Evolutionary conservation across 805 yeast species (phyloP).

Genomic region (Candida maltosa): DNA sequence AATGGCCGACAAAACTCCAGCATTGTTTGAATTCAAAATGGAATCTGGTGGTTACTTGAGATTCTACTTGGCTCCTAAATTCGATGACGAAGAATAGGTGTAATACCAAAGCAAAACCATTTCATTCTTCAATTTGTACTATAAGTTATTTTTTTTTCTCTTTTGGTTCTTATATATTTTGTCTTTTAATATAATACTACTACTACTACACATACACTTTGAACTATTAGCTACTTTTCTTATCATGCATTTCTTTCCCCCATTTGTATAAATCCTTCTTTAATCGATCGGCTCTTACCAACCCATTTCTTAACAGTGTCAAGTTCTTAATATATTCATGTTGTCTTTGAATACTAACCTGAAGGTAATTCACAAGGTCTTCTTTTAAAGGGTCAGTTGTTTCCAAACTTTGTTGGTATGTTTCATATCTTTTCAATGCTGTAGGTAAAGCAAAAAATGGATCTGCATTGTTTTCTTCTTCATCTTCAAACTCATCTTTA

Average conservation of each 20-base stretch:
- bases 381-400: constrained; percentile 45
- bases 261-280: constrained; percentile 70
- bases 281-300: constrained; percentile 74
- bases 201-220: not conserved
- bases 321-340: constrained; percentile 85
- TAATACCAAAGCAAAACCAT: not conserved
- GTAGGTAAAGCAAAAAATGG: constrained; percentile 58
- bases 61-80: constrained; percentile 96
- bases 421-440: constrained; percentile 30
- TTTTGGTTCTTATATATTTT: too few species aligned
- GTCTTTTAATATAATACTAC: not conserved
- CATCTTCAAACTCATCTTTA: constrained; percentile 14
- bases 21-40: constrained; percentile 86
- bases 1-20: constrained; percentile 89
- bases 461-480: constrained; percentile 16
- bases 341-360: constrained; percentile 44
- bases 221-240: constrained; percentile 17
- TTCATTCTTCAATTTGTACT: not conserved
- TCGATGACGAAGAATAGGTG: constrained; percentile 78
- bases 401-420: constrained; percentile 19
- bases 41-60: constrained; percentile 85
- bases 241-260: constrained; percentile 79
- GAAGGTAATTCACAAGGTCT: constrained; percentile 39
- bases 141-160: not conserved
- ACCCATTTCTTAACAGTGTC: constrained; percentile 66